Percentiles rank a stretch among this genome's conserved stretches.
Conservation (phyloP, 441 rosid species). For the Bocquillonia castaneifolia region DNA sequence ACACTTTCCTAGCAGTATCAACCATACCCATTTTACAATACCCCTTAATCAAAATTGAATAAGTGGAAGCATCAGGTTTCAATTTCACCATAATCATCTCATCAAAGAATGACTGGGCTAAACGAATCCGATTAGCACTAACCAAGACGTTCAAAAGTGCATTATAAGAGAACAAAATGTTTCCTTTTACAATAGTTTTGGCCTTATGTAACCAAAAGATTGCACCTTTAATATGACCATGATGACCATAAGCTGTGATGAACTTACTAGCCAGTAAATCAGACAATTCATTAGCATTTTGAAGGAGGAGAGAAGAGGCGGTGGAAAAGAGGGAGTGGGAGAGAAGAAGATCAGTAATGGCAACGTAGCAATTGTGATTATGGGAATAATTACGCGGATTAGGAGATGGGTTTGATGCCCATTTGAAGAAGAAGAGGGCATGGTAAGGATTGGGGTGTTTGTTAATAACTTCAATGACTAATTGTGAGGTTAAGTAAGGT, state of each 20-base stretch:
- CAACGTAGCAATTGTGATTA: conserved; percentile 25
- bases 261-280: conserved; percentile 33
- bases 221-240: conserved; percentile 29
- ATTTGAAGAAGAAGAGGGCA: conserved; percentile 43
- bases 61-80: conserved; percentile 34
- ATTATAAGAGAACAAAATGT: conserved; percentile 33
- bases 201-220: conserved; percentile 38
- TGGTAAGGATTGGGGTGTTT: conserved; percentile 31
- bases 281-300: conserved; percentile 25
- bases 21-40: conserved; percentile 34
- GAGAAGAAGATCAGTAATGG: conserved; percentile 36
- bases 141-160: conserved; percentile 34
- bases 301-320: conserved; percentile 29
- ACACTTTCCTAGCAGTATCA: conserved; percentile 35
- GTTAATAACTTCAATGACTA: conserved; percentile 31
- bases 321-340: conserved; percentile 28
- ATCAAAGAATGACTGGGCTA: conserved; percentile 29
- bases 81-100: conserved; percentile 21
- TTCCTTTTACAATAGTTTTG: conserved; percentile 24
- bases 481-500: conserved; percentile 10
- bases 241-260: conserved; percentile 31
- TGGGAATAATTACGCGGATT: conserved; percentile 32
- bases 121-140: conserved; percentile 19
- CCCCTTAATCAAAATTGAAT: conserved; percentile 35
- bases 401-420: conserved; percentile 36